A percentile compares a stretch with the other conserved stretches of the same genome.
These are phyloP conservation scores for Pseudogymnoascus sp. DNA, from an alignment of 2,329 filamentous ascomycete genomes.

Conservation along the genomic window DNA sequence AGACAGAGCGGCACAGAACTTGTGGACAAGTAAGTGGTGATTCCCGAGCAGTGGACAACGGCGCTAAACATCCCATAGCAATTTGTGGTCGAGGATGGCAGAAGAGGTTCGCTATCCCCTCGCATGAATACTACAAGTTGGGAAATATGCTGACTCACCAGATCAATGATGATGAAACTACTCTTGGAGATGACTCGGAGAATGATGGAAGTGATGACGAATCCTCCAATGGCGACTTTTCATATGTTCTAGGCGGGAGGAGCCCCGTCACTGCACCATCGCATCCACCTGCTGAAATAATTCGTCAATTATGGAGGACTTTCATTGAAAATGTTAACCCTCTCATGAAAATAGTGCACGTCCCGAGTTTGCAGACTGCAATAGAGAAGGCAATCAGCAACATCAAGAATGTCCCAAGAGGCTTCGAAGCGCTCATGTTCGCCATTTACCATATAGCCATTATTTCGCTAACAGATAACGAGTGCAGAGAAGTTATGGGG, in stretches of 20 bases:
- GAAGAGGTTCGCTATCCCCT: slow-evolving; percentile 21
- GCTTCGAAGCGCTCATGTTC: slow-evolving; percentile 63
- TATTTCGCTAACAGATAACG: slow-evolving; percentile 50
- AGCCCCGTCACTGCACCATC: slow-evolving; percentile 18
- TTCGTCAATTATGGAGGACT: slow-evolving; percentile 58
- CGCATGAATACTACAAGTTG: neutral
- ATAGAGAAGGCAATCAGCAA: slow-evolving; percentile 53
- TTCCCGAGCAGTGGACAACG: neutral
- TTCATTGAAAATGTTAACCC: slow-evolving; percentile 64
- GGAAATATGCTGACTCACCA: slow-evolving; percentile 15
- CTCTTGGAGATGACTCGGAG: slow-evolving; percentile 18
- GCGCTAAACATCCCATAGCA: slow-evolving; percentile 20
- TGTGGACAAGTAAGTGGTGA: slow-evolving; percentile 22
- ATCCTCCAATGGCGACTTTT: slow-evolving; percentile 23
- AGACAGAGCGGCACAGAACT: slow-evolving; percentile 17
- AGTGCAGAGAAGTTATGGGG: slow-evolving; percentile 31
- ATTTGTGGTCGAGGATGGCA: slow-evolving; percentile 25
- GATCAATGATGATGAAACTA: slow-evolving; percentile 23
- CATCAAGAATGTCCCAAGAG: slow-evolving; percentile 28
- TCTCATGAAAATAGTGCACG: slow-evolving; percentile 59
- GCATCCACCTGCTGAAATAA: slow-evolving; percentile 38
- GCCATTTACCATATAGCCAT: slow-evolving; percentile 55
- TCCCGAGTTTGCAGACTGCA: slow-evolving; percentile 54
- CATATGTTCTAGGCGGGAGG: slow-evolving; percentile 23
- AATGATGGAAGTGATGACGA: slow-evolving; percentile 21